phyloP scores from a whole-genome alignment of 1,284 basidiomycete species.

The Malassezia yamatoensis region DNA sequence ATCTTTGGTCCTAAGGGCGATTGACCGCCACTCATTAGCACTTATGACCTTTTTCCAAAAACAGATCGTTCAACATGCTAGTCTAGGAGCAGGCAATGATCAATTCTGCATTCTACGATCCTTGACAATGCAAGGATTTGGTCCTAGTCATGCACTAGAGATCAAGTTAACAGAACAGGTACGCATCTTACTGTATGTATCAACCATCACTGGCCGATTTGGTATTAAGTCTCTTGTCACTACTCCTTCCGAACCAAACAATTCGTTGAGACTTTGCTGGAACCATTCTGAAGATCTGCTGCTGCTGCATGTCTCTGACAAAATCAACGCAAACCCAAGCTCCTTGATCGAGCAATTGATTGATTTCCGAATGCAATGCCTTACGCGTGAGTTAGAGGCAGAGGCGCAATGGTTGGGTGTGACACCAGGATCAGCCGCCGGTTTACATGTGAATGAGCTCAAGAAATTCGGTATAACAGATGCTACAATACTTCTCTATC shows the following conservation, averaged over 20 bases:
- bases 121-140: neutral
- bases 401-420: constrained; percentile 14
- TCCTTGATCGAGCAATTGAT: constrained; percentile 1
- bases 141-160: constrained; percentile 5
- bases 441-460: constrained; percentile 5
- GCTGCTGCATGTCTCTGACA: constrained; percentile 8
- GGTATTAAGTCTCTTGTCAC: constrained; percentile 7
- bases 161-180: constrained; percentile 4
- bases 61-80: neutral
- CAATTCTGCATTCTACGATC: constrained; percentile 1
- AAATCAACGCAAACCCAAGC: constrained; percentile 1
- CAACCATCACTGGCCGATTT: constrained; percentile 4
- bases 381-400: neutral
- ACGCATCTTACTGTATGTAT: constrained; percentile 8
- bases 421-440: neutral
- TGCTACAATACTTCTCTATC: constrained; percentile 9
- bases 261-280: neutral
- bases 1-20: constrained; percentile 2
- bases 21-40: constrained; percentile 6
- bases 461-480: constrained; percentile 5
- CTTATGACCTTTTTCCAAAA: constrained; percentile 7
- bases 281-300: constrained; percentile 1
- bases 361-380: constrained; percentile 4
- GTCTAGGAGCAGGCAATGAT: neutral
- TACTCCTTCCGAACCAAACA: neutral